Percentiles rank a stretch among this genome's conserved stretches.
phyloP scores from a whole-genome alignment of 2,329 filamentous ascomycete genomes.

The Pyrenophora graminea region DNA sequence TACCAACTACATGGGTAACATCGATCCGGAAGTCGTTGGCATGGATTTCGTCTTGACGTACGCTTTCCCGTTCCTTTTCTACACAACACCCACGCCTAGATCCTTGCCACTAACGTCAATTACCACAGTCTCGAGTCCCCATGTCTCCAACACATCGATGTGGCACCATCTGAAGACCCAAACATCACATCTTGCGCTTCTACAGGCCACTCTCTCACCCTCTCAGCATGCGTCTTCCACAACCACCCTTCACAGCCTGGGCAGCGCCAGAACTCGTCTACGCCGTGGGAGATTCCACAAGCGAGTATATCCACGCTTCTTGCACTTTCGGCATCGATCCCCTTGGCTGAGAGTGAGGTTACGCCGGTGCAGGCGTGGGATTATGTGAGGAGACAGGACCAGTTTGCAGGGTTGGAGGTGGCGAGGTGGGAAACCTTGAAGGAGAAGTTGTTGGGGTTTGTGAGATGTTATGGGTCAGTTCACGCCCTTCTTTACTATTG shows the following conservation, averaged over 20 bases:
- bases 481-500: constrained; percentile 1
- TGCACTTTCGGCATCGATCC: constrained; percentile 22
- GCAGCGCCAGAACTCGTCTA: neutral
- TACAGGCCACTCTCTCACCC: constrained; percentile 39
- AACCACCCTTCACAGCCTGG: constrained; percentile 14
- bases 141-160: constrained; percentile 39
- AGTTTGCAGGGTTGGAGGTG: constrained; percentile 27
- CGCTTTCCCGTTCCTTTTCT: constrained; percentile 1
- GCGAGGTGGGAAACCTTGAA: constrained; percentile 28
- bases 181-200: constrained; percentile 5
- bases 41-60: constrained; percentile 46
- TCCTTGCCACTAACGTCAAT: neutral
- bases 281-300: constrained; percentile 22
- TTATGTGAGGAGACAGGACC: constrained; percentile 31
- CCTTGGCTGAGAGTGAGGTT: constrained; percentile 30
- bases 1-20: constrained; percentile 9
- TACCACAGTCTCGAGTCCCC: constrained; percentile 39
- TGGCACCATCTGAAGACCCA: neutral
- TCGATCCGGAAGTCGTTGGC: constrained; percentile 24
- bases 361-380: constrained; percentile 48
- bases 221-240: constrained; percentile 35
- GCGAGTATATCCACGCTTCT: constrained; percentile 27
- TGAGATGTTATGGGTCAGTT: constrained; percentile 38
- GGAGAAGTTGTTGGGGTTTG: constrained; percentile 27
- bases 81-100: neutral